These are phyloP conservation scores for Serendipita sp. DNA, from an alignment of 768 basidiomycete species.

Conservation along the genomic window DNA sequence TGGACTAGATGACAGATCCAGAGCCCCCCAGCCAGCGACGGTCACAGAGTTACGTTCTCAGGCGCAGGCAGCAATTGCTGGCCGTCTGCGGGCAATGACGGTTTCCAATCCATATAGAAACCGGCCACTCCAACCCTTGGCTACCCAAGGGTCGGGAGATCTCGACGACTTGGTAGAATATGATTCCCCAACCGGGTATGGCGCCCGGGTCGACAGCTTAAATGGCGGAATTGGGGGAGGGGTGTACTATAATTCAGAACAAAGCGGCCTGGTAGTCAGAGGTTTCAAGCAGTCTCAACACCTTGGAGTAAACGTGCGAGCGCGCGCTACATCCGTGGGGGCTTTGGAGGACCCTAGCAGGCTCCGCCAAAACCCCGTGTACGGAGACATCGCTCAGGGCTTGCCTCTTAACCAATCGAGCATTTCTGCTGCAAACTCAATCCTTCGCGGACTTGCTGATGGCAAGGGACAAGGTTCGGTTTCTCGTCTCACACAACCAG, in stretches of 20 bases:
- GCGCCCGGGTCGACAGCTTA: slow-evolving; percentile 48
- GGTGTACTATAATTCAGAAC: slow-evolving; percentile 36
- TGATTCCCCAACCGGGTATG: slow-evolving; percentile 33
- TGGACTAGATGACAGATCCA: slow-evolving; percentile 69
- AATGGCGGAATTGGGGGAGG: slow-evolving; percentile 35
- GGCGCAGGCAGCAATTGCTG: slow-evolving; percentile 79
- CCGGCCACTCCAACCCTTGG: slow-evolving; percentile 43
- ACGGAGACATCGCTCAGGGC: not conserved
- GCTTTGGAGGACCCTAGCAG: slow-evolving; percentile 69
- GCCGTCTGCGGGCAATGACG: slow-evolving; percentile 73
- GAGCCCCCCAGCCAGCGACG: slow-evolving; percentile 71
- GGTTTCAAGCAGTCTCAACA: slow-evolving; percentile 64
- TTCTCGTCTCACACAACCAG: not conserved
- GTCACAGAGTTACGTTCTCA: slow-evolving; percentile 80
- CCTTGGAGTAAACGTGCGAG: slow-evolving; percentile 33
- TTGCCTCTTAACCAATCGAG: not conserved
- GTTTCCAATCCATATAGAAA: slow-evolving; percentile 85
- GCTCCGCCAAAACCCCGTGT: slow-evolving; percentile 29
- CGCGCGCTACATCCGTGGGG: slow-evolving; percentile 80
- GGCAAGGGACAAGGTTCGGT: not conserved
- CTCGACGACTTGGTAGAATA: slow-evolving; percentile 60
- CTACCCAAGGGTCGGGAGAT: slow-evolving; percentile 51
- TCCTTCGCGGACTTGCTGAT: slow-evolving; percentile 9
- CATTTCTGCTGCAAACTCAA: slow-evolving; percentile 8
- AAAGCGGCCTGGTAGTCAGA: slow-evolving; percentile 40